phyloP scores from a whole-genome alignment of 257 asterid genomes.

The Capsicum pubescens region DNA sequence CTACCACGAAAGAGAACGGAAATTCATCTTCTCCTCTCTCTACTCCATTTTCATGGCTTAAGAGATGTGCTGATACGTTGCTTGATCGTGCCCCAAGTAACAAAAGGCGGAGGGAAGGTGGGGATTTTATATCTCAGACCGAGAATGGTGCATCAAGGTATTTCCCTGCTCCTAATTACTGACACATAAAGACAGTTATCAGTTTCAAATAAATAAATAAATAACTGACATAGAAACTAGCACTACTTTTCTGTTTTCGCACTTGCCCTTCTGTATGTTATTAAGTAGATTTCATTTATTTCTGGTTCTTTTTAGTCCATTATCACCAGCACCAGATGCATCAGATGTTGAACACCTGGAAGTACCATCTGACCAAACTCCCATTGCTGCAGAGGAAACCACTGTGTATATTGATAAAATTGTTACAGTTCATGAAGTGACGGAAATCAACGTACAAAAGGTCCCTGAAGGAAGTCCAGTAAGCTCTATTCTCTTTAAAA shows the following conservation, averaged over 20 bases:
- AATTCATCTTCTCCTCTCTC: conserved; percentile 68
- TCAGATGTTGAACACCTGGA: conserved; percentile 42
- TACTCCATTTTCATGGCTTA: conserved; percentile 86
- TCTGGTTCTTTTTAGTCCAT: conserved; percentile 38
- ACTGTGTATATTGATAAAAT: conserved; percentile 72
- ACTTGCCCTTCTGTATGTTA: neutral
- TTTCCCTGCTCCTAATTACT: neutral
- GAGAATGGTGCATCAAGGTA: conserved; percentile 38
- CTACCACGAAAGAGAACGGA: conserved; percentile 46
- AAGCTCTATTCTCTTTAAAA: conserved; percentile 24
- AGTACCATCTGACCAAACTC: conserved; percentile 38
- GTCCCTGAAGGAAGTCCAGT: conserved; percentile 55
- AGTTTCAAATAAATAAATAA: neutral
- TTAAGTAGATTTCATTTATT: conserved; percentile 17
- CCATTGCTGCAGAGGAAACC: conserved; percentile 54
- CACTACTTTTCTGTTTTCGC: conserved; percentile 9
- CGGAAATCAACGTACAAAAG: conserved; percentile 50
- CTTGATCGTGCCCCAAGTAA: conserved; percentile 70
- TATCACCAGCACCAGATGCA: conserved; percentile 39
- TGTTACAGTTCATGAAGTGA: conserved; percentile 68
- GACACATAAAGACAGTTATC: too few relatives aligned
- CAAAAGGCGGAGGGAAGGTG: conserved; percentile 68
- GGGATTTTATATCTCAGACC: conserved; percentile 42
- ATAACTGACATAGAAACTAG: neutral
- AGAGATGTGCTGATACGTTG: conserved; percentile 85